Conservation (phyloP, 108 stramenopile species). For the Stephanodiscus triporus region DNA sequence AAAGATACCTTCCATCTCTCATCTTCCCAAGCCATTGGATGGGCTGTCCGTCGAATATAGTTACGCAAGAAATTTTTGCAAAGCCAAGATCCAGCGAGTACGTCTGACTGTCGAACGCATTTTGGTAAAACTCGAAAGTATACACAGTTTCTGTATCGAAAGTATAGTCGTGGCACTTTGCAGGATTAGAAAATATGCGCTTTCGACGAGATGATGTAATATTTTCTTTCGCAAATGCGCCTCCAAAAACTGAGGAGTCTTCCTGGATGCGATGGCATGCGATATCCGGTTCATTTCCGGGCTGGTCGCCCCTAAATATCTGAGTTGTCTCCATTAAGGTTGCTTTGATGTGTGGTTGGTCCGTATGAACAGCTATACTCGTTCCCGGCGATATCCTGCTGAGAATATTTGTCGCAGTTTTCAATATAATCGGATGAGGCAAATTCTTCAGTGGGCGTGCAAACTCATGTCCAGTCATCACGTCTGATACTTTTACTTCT, state of each 20-base stretch:
- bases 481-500: conserved; percentile 50
- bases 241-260: conserved; percentile 51
- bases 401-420: conserved; percentile 47
- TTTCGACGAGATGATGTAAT: conserved; percentile 40
- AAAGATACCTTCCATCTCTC: conserved; percentile 50
- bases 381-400: conserved; percentile 38
- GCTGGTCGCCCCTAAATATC: conserved; percentile 46
- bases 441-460: conserved; percentile 49
- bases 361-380: conserved; percentile 33
- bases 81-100: conserved; percentile 55
- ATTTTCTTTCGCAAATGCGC: conserved; percentile 34
- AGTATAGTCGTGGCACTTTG: conserved; percentile 19
- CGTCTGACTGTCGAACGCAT: conserved; percentile 39
- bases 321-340: conserved; percentile 45
- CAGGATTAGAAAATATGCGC: conserved; percentile 39
- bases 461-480: conserved; percentile 63
- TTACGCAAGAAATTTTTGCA: conserved; percentile 42
- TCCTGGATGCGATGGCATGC: conserved; percentile 33
- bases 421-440: conserved; percentile 51
- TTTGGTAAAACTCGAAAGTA: conserved; percentile 65
- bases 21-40: conserved; percentile 55
- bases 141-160: conserved; percentile 58
- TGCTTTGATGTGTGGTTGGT: conserved; percentile 39
- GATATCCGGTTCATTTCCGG: conserved; percentile 56
- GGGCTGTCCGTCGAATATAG: conserved; percentile 51